Evolutionary conservation across 176 grass and related monocot species (phyloP).

Genomic region (Cenchrus fungigraminus): DNA sequence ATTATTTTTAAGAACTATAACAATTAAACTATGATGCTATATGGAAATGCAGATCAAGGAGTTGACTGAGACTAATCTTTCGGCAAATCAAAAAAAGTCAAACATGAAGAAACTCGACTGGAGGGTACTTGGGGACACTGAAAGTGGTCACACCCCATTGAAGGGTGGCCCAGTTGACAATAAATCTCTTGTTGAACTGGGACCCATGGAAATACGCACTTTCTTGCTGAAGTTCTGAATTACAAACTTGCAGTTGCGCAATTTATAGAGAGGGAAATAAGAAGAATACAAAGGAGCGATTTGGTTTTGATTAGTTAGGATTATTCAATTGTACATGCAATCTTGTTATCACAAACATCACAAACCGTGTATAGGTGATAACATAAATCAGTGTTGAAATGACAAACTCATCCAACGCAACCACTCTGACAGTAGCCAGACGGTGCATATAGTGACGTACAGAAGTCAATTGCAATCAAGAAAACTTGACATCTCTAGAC

Average conservation of each 20-base stretch:
- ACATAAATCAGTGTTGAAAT: neutral
- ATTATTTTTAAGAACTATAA: neutral
- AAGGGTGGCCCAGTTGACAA: slow-evolving; percentile 62
- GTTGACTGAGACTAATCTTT: slow-evolving; percentile 72
- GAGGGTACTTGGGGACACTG: slow-evolving; percentile 44
- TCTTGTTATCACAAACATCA: neutral
- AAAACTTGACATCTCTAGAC: neutral
- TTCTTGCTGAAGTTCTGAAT: slow-evolving; percentile 71
- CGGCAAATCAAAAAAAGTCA: slow-evolving; percentile 75
- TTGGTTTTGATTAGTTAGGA: neutral
- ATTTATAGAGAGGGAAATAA: neutral
- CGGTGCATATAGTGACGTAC: too few relatives aligned
- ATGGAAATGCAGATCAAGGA: slow-evolving; percentile 63
- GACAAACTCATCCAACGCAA: neutral
- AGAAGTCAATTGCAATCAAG: neutral
- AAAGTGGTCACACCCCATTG: slow-evolving; percentile 30
- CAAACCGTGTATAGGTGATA: slow-evolving; percentile 5
- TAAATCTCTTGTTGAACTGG: slow-evolving; percentile 64
- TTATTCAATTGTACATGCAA: too few relatives aligned
- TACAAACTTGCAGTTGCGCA: neutral
- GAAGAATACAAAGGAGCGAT: neutral
- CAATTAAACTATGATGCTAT: neutral
- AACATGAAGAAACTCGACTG: slow-evolving; percentile 70
- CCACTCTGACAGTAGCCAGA: neutral
- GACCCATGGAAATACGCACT: slow-evolving; percentile 85